phyloP scores from a whole-genome alignment of 805 yeast genomes.

The Kodamaea neixiangensis region DNA sequence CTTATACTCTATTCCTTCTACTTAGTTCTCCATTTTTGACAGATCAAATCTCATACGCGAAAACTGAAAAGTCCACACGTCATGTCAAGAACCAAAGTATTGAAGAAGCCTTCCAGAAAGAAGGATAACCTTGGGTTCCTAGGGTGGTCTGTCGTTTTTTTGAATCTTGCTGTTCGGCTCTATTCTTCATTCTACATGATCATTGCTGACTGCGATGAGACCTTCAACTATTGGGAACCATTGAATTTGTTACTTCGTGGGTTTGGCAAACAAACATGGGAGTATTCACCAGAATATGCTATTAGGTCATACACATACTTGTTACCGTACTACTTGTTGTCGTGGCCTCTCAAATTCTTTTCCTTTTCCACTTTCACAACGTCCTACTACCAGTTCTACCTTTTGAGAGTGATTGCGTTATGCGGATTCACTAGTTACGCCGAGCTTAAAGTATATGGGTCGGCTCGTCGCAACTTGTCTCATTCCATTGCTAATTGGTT shows the following conservation, averaged over 20 bases:
- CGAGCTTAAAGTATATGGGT: conserved; percentile 54
- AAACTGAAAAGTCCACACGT: background rate
- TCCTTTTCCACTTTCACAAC: conserved; percentile 17
- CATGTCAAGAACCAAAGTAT: background rate
- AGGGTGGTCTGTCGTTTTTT: conserved; percentile 3
- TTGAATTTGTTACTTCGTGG: conserved; percentile 73
- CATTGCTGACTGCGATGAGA: conserved; percentile 90
- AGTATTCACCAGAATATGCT: conserved; percentile 86
- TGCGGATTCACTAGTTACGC: conserved; percentile 41
- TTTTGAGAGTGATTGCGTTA: conserved; percentile 45
- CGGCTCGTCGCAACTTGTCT: conserved; percentile 39
- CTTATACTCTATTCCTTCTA: background rate
- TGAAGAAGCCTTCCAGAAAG: background rate
- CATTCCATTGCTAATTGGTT: conserved; percentile 56
- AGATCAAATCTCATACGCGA: background rate
- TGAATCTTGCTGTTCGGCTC: conserved; percentile 22
- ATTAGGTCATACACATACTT: conserved; percentile 85
- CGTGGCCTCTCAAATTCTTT: conserved; percentile 22
- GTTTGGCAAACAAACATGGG: conserved; percentile 96
- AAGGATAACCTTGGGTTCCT: background rate
- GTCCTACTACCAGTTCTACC: conserved; percentile 49
- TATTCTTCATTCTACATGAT: conserved; percentile 58
- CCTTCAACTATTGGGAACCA: conserved; percentile 94
- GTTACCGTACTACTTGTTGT: conserved; percentile 45
- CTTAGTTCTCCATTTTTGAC: too few species aligned